Percentiles rank a stretch among this genome's conserved stretches.
Conservation (phyloP, 2,329 filamentous ascomycete genomes). For the Sporothrix euskadiensis region DNA sequence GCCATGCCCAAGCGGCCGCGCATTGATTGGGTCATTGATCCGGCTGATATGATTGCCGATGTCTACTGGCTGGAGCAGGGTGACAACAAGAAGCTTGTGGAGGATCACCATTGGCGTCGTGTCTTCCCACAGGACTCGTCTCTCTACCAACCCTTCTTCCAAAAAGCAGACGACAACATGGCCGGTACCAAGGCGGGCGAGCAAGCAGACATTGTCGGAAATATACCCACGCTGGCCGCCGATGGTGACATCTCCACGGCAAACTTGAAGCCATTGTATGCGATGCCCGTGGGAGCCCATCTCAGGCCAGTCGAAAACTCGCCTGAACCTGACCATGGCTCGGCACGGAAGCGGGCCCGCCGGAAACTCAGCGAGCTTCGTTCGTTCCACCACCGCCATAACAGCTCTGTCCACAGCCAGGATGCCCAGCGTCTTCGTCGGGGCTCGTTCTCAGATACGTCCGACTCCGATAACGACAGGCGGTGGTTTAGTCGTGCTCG, state of each 20-base stretch:
- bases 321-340: conserved; percentile 46
- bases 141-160: conserved; percentile 37
- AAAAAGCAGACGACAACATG: conserved; percentile 33
- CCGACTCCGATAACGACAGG: conserved; percentile 60
- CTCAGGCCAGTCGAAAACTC: conserved; percentile 28
- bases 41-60: conserved; percentile 86
- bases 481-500: conserved; percentile 37
- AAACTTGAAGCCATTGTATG: not conserved
- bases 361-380: conserved; percentile 61
- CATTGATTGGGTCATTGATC: conserved; percentile 81
- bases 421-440: conserved; percentile 56
- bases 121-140: conserved; percentile 59
- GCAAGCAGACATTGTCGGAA: not conserved
- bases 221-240: not conserved
- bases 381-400: conserved; percentile 57
- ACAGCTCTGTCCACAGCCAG: conserved; percentile 47
- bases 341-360: conserved; percentile 59
- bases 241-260: not conserved
- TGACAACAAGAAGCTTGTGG: conserved; percentile 76
- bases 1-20: conserved; percentile 69
- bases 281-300: not conserved
- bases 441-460: conserved; percentile 61
- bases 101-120: conserved; percentile 73
- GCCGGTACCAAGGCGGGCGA: not conserved
- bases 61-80: conserved; percentile 85